Conservation (phyloP, 2,329 filamentous ascomycete species). For the Fusarium subtropicale region DNA sequence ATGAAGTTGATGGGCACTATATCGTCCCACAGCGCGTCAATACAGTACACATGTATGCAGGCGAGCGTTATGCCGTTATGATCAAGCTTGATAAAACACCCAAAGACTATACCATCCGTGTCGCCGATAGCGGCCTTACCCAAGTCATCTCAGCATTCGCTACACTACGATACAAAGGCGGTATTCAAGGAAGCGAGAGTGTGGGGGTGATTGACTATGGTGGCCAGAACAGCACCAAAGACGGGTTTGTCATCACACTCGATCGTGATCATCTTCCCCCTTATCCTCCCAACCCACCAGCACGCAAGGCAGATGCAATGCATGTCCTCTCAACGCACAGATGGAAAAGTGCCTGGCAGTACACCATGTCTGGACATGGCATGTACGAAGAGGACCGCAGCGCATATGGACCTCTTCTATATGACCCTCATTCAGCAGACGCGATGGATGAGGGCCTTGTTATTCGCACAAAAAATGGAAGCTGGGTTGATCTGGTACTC, state of each 20-base stretch:
- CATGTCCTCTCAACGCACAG: conserved; percentile 5
- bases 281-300: conserved; percentile 9
- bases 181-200: neutral
- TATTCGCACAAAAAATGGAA: conserved; percentile 7
- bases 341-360: conserved; percentile 8
- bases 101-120: conserved; percentile 3
- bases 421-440: neutral
- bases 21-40: conserved; percentile 9
- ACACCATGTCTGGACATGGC: conserved; percentile 7
- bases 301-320: conserved; percentile 7
- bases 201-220: conserved; percentile 9
- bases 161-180: conserved; percentile 6
- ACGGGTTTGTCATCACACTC: neutral
- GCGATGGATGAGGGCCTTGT: conserved; percentile 4
- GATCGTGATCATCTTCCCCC: conserved; percentile 3
- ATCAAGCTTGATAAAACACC: conserved; percentile 5
- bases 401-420: conserved; percentile 1
- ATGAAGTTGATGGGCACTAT: conserved; percentile 10
- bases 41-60: conserved; percentile 8
- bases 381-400: conserved; percentile 5
- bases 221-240: neutral
- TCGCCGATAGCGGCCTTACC: conserved; percentile 5
- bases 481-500: conserved; percentile 9
- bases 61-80: conserved; percentile 7
- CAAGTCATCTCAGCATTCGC: conserved; percentile 14